Evolutionary conservation across 2,329 filamentous ascomycete species (phyloP).

Genomic region (Phyllosticta ampelicida): DNA sequence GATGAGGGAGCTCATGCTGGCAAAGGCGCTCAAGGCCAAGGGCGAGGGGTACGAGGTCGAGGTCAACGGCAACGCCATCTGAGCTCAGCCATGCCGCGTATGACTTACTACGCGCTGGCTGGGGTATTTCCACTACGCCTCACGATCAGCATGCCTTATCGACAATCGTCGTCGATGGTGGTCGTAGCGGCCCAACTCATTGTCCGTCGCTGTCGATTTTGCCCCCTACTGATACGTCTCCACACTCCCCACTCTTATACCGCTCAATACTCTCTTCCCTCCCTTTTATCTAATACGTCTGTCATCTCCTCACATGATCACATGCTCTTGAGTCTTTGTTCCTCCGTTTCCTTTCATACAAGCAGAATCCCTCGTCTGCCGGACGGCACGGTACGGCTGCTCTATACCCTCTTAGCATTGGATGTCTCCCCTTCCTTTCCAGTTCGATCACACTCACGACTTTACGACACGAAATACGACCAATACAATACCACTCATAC

Average conservation of each 20-base stretch:
- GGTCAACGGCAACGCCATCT: slow-evolving; percentile 50
- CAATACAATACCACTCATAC: neutral
- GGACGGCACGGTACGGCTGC: neutral
- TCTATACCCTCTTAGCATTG: neutral
- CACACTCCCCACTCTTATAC: neutral
- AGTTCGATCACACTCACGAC: neutral
- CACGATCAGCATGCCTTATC: neutral
- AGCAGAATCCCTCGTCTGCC: neutral
- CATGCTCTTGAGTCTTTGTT: neutral
- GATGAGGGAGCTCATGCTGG: slow-evolving; percentile 90
- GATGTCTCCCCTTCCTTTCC: neutral
- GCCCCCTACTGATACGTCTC: neutral
- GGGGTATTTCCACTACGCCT: neutral
- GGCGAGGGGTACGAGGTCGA: slow-evolving; percentile 72
- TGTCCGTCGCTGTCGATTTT: neutral
- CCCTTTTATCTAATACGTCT: neutral
- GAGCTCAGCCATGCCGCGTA: slow-evolving; percentile 1
- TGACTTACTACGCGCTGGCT: neutral
- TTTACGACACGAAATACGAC: neutral
- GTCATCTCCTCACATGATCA: neutral
- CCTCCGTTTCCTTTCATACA: neutral
- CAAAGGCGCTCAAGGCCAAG: slow-evolving; percentile 77
- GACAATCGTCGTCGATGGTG: neutral
- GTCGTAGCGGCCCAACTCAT: neutral
- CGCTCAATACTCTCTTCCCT: neutral